Evolutionary conservation across 306 rosid genomes (phyloP), one percentile per base, ranked within the genome.

Genomic region (Inga leiocalycina): DNA sequence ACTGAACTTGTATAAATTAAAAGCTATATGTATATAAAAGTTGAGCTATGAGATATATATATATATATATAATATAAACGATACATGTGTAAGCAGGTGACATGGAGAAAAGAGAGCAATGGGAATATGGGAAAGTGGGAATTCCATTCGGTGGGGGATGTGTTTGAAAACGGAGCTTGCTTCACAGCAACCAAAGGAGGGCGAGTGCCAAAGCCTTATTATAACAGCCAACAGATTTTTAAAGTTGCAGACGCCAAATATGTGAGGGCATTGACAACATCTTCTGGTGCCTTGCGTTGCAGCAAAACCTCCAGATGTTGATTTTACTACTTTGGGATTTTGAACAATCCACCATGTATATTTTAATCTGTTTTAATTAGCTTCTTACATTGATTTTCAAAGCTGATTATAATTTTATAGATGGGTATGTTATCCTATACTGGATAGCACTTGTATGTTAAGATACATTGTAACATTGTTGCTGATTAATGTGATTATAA

Each of bases 131-230:
- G 77, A 3, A 10, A 0, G 44, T 89, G 89, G 80, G 45, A 84
- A 44, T 88, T 88, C 41, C 27, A 86, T 81, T 88, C 91, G 0
- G 84, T 84, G n/a, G 8, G 79, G 5, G 89, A 88, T 24, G 83
- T 14, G 54, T 89, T 89, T 43, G 89, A 89, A 59, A 89, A 86
- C 13, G 91, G 91, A 79, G 89, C 85, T 0, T 76, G 52, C 5
- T 86, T 89, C 8, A 19, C 9, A 0, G 46, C 32, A 74, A 86
- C 85, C 22, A 24, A 32, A 8, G 80, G 82, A 34, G 80, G 81
- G 66, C 34, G 16, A 5, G 85, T 82, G 48, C 74, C 16, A 14
- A 79, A 74, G 8, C 87, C 89, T 0, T 32, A 80, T 78, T 89
- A 86, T 44, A 84, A 1, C 11, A 19, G 0, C 0, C 85, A 82